These are phyloP conservation scores for Fremontodendron californicum DNA, from an alignment of 345 rosid species.

Conservation along the genomic window DNA sequence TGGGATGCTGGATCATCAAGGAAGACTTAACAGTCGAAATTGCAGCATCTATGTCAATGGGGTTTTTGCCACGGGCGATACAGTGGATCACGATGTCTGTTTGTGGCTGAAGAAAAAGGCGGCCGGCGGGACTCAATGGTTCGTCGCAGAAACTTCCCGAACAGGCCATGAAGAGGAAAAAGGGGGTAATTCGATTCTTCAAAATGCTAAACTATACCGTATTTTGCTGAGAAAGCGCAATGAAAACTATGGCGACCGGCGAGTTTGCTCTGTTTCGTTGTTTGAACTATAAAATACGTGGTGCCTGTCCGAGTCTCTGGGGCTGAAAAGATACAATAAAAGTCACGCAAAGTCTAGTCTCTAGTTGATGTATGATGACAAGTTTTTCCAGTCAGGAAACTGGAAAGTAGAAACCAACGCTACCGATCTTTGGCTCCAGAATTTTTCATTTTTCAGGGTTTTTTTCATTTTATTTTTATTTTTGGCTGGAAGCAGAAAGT, in stretches of 20 bases:
- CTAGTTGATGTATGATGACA: not conserved
- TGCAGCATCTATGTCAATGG: conserved; percentile 23
- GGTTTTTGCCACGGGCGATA: conserved; percentile 31
- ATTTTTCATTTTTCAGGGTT: no score
- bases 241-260: not conserved
- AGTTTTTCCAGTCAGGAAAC: not conserved
- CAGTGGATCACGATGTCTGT: conserved; percentile 48
- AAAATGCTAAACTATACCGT: not conserved
- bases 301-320: not conserved
- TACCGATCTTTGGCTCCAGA: not conserved
- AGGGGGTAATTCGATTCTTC: not conserved
- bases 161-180: conserved; percentile 13
- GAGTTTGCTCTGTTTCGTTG: no score
- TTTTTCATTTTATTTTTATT: no score
- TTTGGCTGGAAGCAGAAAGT: no score
- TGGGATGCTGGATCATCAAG: conserved; percentile 43
- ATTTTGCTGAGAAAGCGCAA: not conserved
- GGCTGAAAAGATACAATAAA: not conserved
- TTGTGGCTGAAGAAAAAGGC: conserved; percentile 48
- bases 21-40: conserved; percentile 30
- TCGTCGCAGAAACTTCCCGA: conserved; percentile 24
- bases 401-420: not conserved
- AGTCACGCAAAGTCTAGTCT: not conserved
- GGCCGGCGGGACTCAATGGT: conserved; percentile 53
- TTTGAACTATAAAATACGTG: no score